Evolutionary conservation across 2,329 filamentous ascomycete species (phyloP), one percentile per base, ranked within the genome.

Genomic region (Furcasterigmium sp.): DNA sequence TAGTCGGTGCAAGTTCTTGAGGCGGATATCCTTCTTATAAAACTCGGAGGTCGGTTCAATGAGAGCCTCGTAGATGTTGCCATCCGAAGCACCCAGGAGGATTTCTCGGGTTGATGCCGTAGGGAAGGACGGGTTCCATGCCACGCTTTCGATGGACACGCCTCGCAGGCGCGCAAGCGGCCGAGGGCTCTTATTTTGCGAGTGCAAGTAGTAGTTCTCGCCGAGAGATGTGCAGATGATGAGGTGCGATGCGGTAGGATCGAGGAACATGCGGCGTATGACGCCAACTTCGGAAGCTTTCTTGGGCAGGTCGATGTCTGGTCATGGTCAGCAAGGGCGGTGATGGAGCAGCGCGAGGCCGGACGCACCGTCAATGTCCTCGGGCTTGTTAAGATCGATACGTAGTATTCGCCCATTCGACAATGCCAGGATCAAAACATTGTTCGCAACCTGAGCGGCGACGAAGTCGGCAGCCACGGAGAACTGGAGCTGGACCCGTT

Each of bases 191-290:
- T 89, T 85, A 26, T 91, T 93, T 61, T 97, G 91, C 10, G 90
- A 91, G 63, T 98, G 93, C 9, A 98, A 85, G 65, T 98, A 98
- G 71, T 91, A 98, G 68, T 95, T 97, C 65, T 98, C 93, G 60
- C 90, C 90, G 32, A 90, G 79, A 5, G 89, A 85, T 3, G 93
- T 98, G 60, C 86, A 90, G 53, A 98, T 82, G 51, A 98, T 80
- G 21, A 98, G 74, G 68, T 98, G 93, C 6, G 90, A 96, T 21
- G 93, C 93, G 10, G 91, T 95, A 21, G 93, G 91, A 59, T 98
- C 93, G 58, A 98, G 85, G 69, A 98, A 98, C 79, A 98, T 89
- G 70, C 87, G 88, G 54, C 87, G 84, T 58, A 98, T 97, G 41
- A 95, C 79, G 53, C 93, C 93, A 46, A 93, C 80, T 63, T 98